Evolutionary conservation across 176 grass and related monocot genomes (phyloP), one percentile per base, ranked within the genome.

Genomic region (Oryza coarctata): DNA sequence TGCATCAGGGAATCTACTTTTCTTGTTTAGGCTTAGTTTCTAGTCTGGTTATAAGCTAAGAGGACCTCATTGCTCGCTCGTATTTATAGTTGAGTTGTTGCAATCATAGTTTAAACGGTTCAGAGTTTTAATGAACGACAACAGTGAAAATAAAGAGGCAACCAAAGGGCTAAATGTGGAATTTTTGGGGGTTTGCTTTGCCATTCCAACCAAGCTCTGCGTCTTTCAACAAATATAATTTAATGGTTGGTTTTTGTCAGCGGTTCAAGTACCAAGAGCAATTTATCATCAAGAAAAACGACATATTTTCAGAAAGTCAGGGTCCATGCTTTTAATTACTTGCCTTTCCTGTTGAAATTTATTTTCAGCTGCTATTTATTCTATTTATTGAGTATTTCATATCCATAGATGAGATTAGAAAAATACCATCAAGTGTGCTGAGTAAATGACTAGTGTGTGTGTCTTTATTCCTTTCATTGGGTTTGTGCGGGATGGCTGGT

Each of bases 401-500:
- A 13, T 26, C 22, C 65, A 14, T 78, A 82, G 13, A 82, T 86
- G 38, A 78, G 17, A 78, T 82, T 90, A 73, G 64, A 57, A 49
- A 80, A 23, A 44, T 90, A 75, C 32, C 63, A 87, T 9, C 78
- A n/a, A 31, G 63, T 79, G 65, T 91, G 45, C 84, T 25, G 60
- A 84, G 85, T 87, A 87, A 80, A 91, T 91, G 71, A 91, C 83
- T 60, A 63, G 80, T 79, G 80, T 89, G 76, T 45, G 70, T 86
- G 87, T 80, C 75, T 83, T 74, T 89, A 68, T 92, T 77, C 63
- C 66, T 84, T 76, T 88, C 31, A 86, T 78, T 89, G 90, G 84
- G 90, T 89, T 88, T 87, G 80, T 92, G 66, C 83, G 87, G 33
- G 71, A 87, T 92, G 87, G 71, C 86, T 92, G 81, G 81, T 91